Base-by-base conservation (phyloP, 768 basidiomycete species). In the Lentinula lateritia region DNA sequence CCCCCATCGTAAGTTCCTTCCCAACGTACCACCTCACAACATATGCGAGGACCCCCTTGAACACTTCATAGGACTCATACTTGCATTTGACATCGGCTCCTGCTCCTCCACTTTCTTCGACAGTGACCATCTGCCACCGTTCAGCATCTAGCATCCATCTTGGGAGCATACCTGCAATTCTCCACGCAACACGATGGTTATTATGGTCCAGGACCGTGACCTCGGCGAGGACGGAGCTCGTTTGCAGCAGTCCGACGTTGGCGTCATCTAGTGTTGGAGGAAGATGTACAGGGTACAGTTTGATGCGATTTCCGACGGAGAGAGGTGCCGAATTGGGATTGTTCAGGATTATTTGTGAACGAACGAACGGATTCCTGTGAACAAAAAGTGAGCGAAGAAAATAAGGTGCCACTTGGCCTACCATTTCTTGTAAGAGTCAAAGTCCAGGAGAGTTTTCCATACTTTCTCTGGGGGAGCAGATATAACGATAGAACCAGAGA, bases 61-160 rank as follows among this genome's bases (percentile, higher is more conserved):
- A 90, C 34, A 83, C 84, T 67, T 87, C 86, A 8, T 78, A 71
- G 5, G 81, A 83, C 70, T 90, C 87, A 63, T 91, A 91, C 52
- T 76, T 79, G 34, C 87, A 88, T 65, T 75, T 74, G 5, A 41
- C 28, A 36, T 54, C 32, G 15, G 3, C 50, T 54, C 53, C 53
- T 18, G 38, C 63, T 65, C 82, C 80, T 41, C 80, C 83, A 1
- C 74, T 77, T 43, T 76, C 81, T 38, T 71, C 73, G 8, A 79
- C 74, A 35, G 74, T 80, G 57, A 91, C 69, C 61, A 75, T 75
- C 70, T 91, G 89, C 88, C 87, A 90, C 15, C 89, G 78, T 62
- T 84, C 82, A 2, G 82, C 72, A 34, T 64, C 61, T 34, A 90
- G 64, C n/a, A 87, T 62, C 78, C 81, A 85, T 0, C 62, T 42